These are phyloP conservation scores for Phytophthora pluvialis DNA, from an alignment of 352 stramenopile species.

Conservation along the genomic window DNA sequence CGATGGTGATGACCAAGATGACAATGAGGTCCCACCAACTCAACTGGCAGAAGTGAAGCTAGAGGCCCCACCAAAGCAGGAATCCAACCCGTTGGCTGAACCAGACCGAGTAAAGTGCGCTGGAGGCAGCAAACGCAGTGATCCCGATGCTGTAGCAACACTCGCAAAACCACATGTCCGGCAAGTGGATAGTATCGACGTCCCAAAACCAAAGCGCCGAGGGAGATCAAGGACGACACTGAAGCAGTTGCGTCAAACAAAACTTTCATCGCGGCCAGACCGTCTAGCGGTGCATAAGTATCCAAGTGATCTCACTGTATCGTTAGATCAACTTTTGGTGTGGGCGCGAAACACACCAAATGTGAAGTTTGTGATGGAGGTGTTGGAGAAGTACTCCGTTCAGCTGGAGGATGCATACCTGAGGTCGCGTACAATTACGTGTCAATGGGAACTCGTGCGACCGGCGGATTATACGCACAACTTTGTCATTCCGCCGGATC, in stretches of 20 bases:
- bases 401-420: conserved; percentile 10
- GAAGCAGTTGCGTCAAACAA: conserved; percentile 5
- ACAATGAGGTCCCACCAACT: not conserved
- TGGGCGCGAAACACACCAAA: conserved; percentile 10
- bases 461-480: not conserved
- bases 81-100: not conserved
- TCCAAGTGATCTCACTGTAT: conserved; percentile 1
- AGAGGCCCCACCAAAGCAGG: not conserved
- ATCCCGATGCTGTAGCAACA: not conserved
- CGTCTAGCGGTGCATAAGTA: conserved; percentile 14
- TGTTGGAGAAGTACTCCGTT: conserved; percentile 12
- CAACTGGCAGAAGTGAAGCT: not conserved
- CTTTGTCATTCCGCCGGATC: conserved; percentile 11
- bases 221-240: not conserved
- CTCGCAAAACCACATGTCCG: not conserved
- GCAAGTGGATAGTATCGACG: not conserved
- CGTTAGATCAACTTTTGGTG: not conserved
- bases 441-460: conserved; percentile 1
- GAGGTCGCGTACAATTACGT: not conserved
- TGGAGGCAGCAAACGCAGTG: not conserved
- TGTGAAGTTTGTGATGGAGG: conserved; percentile 5
- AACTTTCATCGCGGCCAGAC: not conserved
- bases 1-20: not conserved
- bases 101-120: not conserved
- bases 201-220: not conserved